Base-by-base conservation (phyloP, 163 green algal species). In the Trebouxiophyceae sp. region DNA sequence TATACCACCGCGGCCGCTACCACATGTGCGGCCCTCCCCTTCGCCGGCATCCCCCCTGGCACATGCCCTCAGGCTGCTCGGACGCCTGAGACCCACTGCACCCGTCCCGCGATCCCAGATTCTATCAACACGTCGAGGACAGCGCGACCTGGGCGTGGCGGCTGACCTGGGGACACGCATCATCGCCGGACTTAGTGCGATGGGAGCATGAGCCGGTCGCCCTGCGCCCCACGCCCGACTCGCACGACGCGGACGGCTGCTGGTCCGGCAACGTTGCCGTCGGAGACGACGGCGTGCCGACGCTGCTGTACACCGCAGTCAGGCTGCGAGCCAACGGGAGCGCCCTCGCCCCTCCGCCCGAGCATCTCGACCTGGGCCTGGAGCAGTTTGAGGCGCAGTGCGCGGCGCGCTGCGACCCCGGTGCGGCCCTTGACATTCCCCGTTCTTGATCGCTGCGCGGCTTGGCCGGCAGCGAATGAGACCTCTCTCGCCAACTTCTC, bases 91-190 rank as follows among this genome's bases (percentile, higher is more conserved):
- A 54, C 45, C 16, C 16, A 54, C 45, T 54, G 45, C 16, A 54
- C 16, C 27, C 67, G 54, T n/a, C n/a, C n/a, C n/a, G n/a, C n/a
- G n/a, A n/a, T 28, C 34, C 26, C 70, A 89, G 80, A 20, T 90
- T 88, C 57, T 92, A 87, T 58, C 85, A 91, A 79, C 81, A 88
- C 56, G 65, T 85, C 12, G 24, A 60, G 7, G 60, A 73, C 28
- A 76, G 63, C 20, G 79, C 69, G 56, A 76, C 87, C 45, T 90
- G 85, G 85, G 71, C 81, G 12, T 91, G 84, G 84, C 73, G 80
- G 4, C 57, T 89, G 44, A 67, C 70, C 33, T 93, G 86, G 86
- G 84, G 80, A 16, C 86, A 93, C 54, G 80, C 79, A 2, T 80
- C 80, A 29, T 84, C 68, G 60, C 32, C 72, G 8, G 81, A 91